Base-by-base conservation (phyloP, 345 rosid genomes). In the Gossypium sturtianum region DNA sequence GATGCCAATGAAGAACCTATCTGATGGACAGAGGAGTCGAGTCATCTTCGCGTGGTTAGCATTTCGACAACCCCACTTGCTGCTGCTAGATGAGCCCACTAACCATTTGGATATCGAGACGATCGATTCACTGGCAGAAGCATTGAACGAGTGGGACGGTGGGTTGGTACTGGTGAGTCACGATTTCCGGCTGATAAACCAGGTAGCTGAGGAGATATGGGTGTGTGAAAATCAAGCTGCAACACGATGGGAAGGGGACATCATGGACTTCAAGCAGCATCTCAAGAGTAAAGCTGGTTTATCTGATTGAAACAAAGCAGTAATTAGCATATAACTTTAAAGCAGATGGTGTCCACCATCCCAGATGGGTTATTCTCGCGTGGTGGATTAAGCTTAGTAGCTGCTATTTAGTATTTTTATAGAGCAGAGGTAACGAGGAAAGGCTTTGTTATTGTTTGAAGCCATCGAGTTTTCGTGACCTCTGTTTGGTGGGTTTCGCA, bases 31-130 rank as follows among this genome's bases (percentile, higher is more conserved):
- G 70, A 91, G 86, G 87, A 93, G 98, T 80, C 79, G 99, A 58
- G 99, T 96, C 74, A 89, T 96, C 29, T 96, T 96, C 80, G 98
- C 98, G 16, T 93, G 98, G 98, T 70, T 96, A 63, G 99, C 99
- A 11, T 96, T 45, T 19, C 87, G 97, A 88, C 98, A 96, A 78
- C 99, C 99, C 12, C 97, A 96, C 51, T 59, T 96, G 88, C 89
- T 96, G 73, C 83, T 96, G 22, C 75, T 96, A 81, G 99, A 96
- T 72, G 99, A 96, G 79, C 99, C 99, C 0, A 96, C 99, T 0
- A 93, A 96, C 76, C 99, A 96, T 80, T 80, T 96, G 89, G 99
- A 96, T 78, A 93, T 96, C 1, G 99, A 96, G 85, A 96, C 99
- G 1, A 96, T 93, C 0, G 99, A 96, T 78, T 93, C 99, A 0